Evolutionary conservation across 2,329 filamentous ascomycete species (phyloP).

Genomic region (Exophiala xenobiotica): DNA sequence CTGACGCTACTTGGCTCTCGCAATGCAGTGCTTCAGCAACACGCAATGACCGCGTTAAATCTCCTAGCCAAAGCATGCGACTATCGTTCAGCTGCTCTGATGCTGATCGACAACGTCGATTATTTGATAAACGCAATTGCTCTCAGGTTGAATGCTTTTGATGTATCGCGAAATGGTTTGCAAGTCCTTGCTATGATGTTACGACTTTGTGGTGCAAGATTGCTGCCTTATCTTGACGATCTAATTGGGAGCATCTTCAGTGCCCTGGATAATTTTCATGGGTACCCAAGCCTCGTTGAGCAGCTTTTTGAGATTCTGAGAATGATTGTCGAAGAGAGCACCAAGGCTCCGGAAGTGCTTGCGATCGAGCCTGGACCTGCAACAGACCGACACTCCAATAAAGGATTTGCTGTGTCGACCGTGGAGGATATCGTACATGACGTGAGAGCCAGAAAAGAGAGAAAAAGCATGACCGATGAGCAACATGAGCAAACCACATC

Average conservation of each 20-base stretch:
- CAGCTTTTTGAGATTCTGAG: conserved; percentile 78
- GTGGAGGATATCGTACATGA: conserved; percentile 38
- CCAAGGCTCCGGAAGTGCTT: conserved; percentile 54
- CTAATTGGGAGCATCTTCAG: conserved; percentile 88
- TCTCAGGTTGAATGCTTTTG: conserved; percentile 83
- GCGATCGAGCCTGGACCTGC: conserved; percentile 39
- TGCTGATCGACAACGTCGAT: conserved; percentile 89
- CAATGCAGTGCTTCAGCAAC: conserved; percentile 66
- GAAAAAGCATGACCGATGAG: conserved; percentile 30
- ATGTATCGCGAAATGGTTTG: conserved; percentile 86
- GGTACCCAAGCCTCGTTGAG: conserved; percentile 83
- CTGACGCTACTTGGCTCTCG: conserved; percentile 79
- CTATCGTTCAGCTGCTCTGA: conserved; percentile 70
- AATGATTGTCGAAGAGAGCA: conserved; percentile 79
- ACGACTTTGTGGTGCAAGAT: conserved; percentile 72
- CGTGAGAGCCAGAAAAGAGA: conserved; percentile 37
- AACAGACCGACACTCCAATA: conserved; percentile 35
- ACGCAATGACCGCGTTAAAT: conserved; percentile 82
- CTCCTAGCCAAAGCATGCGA: conserved; percentile 72
- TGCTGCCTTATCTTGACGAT: conserved; percentile 89
- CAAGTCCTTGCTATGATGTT: conserved; percentile 95
- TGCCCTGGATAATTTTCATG: conserved; percentile 91
- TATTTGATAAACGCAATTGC: conserved; percentile 95
- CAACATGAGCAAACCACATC: conserved; percentile 24
- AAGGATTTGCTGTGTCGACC: conserved; percentile 33